Evolutionary conservation across 1,284 basidiomycete species (phyloP).

Genomic region (Golubevia pallescens): DNA sequence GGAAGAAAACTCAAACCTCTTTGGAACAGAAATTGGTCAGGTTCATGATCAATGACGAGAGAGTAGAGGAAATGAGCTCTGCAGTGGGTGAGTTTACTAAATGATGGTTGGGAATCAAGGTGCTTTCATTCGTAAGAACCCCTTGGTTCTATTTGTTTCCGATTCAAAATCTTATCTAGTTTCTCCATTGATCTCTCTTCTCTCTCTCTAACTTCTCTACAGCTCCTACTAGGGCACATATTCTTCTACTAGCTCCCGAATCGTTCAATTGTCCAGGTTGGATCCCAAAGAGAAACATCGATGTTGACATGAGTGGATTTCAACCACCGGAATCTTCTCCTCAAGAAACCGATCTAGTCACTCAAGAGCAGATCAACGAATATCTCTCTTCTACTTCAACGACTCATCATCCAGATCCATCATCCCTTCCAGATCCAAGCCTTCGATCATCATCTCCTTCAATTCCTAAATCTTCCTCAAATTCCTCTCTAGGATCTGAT

Average conservation of each 20-base stretch:
- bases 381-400: too few species aligned
- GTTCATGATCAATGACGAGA: neutral
- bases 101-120: too few species aligned
- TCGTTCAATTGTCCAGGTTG: neutral
- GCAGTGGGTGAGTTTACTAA: too few species aligned
- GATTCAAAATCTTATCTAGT: slow-evolving; percentile 13
- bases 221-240: neutral
- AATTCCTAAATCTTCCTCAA: neutral
- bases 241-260: neutral
- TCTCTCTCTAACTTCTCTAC: neutral
- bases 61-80: too few species aligned
- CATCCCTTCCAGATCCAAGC: too few species aligned
- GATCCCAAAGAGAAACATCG: neutral
- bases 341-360: too few species aligned
- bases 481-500: neutral
- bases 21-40: neutral
- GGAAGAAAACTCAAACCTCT: neutral
- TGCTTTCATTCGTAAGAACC: too few species aligned
- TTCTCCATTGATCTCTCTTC: neutral
- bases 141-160: too few species aligned
- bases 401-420: too few species aligned
- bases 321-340: neutral
- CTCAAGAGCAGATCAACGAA: too few species aligned
- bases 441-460: neutral
- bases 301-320: neutral